A percentile compares a stretch with the other conserved stretches of the same genome.
These are phyloP conservation scores for Noccaea caerulescens DNA, from an alignment of 345 rosid genomes.

Conservation along the genomic window DNA sequence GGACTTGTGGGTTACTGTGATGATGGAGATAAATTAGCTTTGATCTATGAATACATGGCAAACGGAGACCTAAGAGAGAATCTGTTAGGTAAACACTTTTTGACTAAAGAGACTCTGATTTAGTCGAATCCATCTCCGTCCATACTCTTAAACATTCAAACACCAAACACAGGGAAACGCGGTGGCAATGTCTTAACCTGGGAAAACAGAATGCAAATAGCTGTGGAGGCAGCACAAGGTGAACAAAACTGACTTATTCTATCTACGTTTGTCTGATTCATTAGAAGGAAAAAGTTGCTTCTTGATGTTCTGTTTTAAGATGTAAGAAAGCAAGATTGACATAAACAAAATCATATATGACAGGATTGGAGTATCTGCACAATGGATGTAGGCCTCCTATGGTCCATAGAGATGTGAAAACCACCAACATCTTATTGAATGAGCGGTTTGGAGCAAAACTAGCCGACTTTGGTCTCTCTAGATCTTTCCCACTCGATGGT, in stretches of 20 bases:
- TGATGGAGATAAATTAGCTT: conserved; percentile 48
- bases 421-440: conserved; percentile 56
- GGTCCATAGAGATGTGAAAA: conserved; percentile 61
- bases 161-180: conserved; percentile 28
- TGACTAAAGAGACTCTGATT: neutral
- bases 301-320: neutral
- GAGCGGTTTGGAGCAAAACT: conserved; percentile 56
- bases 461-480: conserved; percentile 67
- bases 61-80: conserved; percentile 49
- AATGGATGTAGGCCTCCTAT: conserved; percentile 64
- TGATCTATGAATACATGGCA: conserved; percentile 59
- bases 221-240: conserved; percentile 65
- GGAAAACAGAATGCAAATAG: conserved; percentile 54
- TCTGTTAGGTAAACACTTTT: conserved; percentile 45
- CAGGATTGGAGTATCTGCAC: conserved; percentile 55
- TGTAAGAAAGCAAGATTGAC: neutral
- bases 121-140: neutral
- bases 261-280: conserved; percentile 3
- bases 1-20: conserved; percentile 56
- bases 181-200: conserved; percentile 43
- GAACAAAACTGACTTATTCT: neutral
- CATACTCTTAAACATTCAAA: neutral
- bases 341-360: neutral
- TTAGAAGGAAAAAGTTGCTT: neutral
- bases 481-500: conserved; percentile 48